Conservation (phyloP, 257 asterid species). For the Henckelia pumila region DNA sequence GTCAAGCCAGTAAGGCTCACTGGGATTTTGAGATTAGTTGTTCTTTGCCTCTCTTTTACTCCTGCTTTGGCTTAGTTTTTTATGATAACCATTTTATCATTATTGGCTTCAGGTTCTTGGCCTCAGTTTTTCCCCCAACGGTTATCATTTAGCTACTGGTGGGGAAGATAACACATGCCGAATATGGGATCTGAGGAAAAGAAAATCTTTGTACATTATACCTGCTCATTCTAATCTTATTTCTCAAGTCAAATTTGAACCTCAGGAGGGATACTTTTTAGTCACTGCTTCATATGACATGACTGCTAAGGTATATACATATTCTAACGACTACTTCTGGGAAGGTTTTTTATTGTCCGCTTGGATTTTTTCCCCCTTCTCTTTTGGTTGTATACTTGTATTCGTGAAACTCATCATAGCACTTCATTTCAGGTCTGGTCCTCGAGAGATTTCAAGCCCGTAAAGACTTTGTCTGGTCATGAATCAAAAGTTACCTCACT, state of each 20-base stretch:
- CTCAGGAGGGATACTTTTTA: constrained; percentile 87
- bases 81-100: constrained; percentile 1
- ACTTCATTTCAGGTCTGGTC: constrained; percentile 72
- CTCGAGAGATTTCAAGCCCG: constrained; percentile 80
- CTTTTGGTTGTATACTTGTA: background rate
- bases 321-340: background rate
- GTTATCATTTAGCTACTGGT: constrained; percentile 92
- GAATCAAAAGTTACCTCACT: constrained; percentile 83
- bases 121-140: constrained; percentile 85
- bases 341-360: background rate
- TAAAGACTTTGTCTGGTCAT: constrained; percentile 75
- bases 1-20: constrained; percentile 71
- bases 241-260: constrained; percentile 93
- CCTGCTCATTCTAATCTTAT: constrained; percentile 93
- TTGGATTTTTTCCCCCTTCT: background rate
- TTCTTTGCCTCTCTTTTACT: constrained; percentile 10
- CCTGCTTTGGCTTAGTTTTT: constrained; percentile 3
- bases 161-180: constrained; percentile 98
- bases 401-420: constrained; percentile 19
- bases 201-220: constrained; percentile 63
- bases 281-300: constrained; percentile 86
- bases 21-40: constrained; percentile 14
- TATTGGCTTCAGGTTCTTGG: constrained; percentile 61
- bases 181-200: constrained; percentile 90
- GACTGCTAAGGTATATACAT: constrained; percentile 71